Base-by-base conservation (phyloP, 768 basidiomycete species). In the Pleurotus eryngii region DNA sequence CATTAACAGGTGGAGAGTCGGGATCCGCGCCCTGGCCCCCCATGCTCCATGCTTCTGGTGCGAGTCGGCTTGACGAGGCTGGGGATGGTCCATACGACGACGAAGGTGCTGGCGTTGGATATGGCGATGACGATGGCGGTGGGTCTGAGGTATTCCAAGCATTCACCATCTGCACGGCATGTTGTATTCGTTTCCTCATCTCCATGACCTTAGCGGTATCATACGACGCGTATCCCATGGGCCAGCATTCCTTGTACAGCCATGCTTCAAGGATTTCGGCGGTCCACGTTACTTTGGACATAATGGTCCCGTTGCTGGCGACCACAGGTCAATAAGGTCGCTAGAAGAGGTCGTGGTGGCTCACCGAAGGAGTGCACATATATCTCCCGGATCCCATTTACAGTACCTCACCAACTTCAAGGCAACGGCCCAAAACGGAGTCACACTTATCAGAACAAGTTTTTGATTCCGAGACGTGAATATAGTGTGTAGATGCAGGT, bases 371-470 rank as follows among this genome's bases (percentile, higher is more conserved):
- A 89, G 75, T n/a, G 85, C 73, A 47, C 82, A 84, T 57, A 89
- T 86, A 67, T 90, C 87, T 1, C 67, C 75, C 1, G 84, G 80
- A 67, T 89, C 88, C 59, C 80, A 76, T 53, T 81, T 81, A 39
- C 77, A 71, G 66, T 86, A 90, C 5, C 88, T 77, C 17, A 86
- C 85, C 9, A 90, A 76, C 66, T 90, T 90, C 62, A 89, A 80
- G 2, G 87, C 84, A 42, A 89, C 80, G 1, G 82, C 81, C 88
- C 88, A 90, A 59, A 82, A 81, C 57, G 87, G 87, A 24, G 84
- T 81, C 2, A 89, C 86, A 59, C 81, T 83, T 64, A 89, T 69
- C 49, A 84, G 69, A 0, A 65, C 66, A 50, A 90, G 76, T 48
- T 73, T 65, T 12, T 76, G 70, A 46, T 87, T 86, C 0, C 70